Conservation (phyloP, 73 alveolate species). For the Paramecium caudatum region DNA sequence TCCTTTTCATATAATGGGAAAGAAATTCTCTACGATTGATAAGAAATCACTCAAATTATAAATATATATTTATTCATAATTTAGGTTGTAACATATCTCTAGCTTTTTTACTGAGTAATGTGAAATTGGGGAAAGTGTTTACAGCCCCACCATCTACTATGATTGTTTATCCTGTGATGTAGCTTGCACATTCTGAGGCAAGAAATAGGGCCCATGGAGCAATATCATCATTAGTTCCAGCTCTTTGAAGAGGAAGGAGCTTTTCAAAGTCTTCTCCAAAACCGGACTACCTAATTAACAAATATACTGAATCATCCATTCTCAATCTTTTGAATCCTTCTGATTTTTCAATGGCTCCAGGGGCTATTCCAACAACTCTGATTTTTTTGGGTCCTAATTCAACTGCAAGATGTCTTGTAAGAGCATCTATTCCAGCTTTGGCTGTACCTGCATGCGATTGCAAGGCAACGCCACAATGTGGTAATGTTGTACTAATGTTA, state of each 20-base stretch:
- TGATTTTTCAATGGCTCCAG: constrained; percentile 92
- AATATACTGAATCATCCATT: constrained; percentile 77
- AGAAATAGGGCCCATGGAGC: constrained; percentile 86
- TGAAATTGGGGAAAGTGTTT: constrained; percentile 86
- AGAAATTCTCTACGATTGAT: no score
- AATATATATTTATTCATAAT: no score
- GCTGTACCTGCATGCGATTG: constrained; percentile 92
- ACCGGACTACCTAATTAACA: constrained; percentile 52
- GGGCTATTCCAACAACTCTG: constrained; percentile 90
- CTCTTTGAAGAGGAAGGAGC: constrained; percentile 76
- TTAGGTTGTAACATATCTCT: constrained; percentile 64
- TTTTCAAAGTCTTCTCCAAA: constrained; percentile 39
- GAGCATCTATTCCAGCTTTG: constrained; percentile 91
- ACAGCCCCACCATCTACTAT: constrained; percentile 92
- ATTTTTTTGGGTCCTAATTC: constrained; percentile 92
- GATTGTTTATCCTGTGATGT: constrained; percentile 86
- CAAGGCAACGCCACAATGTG: constrained; percentile 85
- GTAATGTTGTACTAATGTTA: constrained; percentile 89
- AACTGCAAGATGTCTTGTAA: constrained; percentile 89
- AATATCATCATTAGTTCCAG: constrained; percentile 82
- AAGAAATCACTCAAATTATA: no score
- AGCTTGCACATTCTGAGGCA: constrained; percentile 84
- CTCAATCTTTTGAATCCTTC: constrained; percentile 90
- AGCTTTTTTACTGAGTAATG: constrained; percentile 64
- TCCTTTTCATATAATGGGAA: no score